Conservation (phyloP, 306 rosid genomes). For the Adenanthera pavonina region DNA sequence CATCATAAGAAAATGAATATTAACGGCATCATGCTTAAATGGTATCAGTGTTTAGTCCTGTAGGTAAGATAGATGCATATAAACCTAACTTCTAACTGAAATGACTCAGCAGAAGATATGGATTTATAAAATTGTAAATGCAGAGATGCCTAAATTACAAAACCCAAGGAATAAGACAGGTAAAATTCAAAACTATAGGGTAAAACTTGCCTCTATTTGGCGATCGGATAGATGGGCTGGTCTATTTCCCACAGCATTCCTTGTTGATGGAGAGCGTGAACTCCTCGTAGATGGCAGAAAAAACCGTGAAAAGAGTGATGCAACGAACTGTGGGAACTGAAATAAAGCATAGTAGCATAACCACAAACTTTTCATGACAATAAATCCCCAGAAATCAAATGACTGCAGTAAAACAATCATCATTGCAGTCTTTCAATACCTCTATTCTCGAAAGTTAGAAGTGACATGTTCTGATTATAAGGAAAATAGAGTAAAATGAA, state of each 20-base stretch:
- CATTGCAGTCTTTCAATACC: slow-evolving; percentile 2
- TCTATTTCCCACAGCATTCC: slow-evolving; percentile 60
- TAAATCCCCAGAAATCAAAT: slow-evolving; percentile 34
- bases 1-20: background rate
- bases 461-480: background rate
- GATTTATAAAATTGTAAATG: slow-evolving; percentile 20
- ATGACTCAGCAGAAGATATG: background rate
- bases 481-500: background rate
- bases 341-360: slow-evolving; percentile 25
- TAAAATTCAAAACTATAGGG: slow-evolving; percentile 33
- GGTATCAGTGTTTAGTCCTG: background rate
- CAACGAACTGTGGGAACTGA: slow-evolving; percentile 78
- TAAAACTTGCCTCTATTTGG: slow-evolving; percentile 78
- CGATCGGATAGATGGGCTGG: slow-evolving; percentile 58
- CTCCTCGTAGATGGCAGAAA: slow-evolving; percentile 72
- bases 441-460: slow-evolving; percentile 3
- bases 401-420: slow-evolving; percentile 29
- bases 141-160: slow-evolving; percentile 6
- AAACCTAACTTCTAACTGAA: slow-evolving; percentile 10
- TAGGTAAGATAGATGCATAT: slow-evolving; percentile 8
- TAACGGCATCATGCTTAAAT: background rate
- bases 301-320: slow-evolving; percentile 72
- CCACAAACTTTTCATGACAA: slow-evolving; percentile 39
- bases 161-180: slow-evolving; percentile 18
- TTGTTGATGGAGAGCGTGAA: slow-evolving; percentile 63